Base-by-base conservation (phyloP, 2,329 filamentous ascomycete genomes). In the Aureobasidium sp. region DNA sequence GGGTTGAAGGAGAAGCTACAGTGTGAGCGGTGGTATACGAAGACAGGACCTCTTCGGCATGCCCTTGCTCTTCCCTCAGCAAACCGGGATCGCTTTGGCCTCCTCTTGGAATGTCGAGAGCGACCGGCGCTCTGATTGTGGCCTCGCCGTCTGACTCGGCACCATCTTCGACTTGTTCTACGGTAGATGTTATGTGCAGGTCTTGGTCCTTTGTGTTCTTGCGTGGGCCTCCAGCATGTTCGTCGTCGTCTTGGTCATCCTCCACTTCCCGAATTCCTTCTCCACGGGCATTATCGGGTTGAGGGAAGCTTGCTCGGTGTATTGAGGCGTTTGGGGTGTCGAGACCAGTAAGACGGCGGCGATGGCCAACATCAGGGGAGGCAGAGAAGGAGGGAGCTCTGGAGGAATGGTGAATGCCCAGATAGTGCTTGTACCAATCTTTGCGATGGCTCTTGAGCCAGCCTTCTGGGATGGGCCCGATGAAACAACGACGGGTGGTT, bases 361-460 rank as follows among this genome's bases (percentile, higher is more conserved):
- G 75, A 9, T 33, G 58, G 45, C 46, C 42, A 27, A 75, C 69
- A 61, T 74, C 73, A 7, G 75, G 72, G 61, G 78, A 75, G 1
- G 78, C 77, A 25, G 76, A 76, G 67, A 84, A 84, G n/a, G 78
- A 80, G 13, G 78, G 75, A 6, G 74, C 64, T 60, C 71, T 74
- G 35, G 70, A 74, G 60, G 74, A 75, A 66, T 76, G 73, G 66
- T 74, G 72, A 71, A 75, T 73, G 65, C 72, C 69, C 23, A 78
- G 69, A 64, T 79, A 76, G 66, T 76, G 73, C 65, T 75, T 81
- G 71, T 85, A 86, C 84, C 84, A 86, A 61, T 81, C 78, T 66
- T 83, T 84, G 57, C 83, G 77, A 69, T 86, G 81, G 62, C 79
- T 81, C 65, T 81, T 82, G 58, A 86, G 75, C 84, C 84, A 87